phyloP scores from a whole-genome alignment of 2,329 filamentous ascomycete genomes.

The Didymella lethalis region DNA sequence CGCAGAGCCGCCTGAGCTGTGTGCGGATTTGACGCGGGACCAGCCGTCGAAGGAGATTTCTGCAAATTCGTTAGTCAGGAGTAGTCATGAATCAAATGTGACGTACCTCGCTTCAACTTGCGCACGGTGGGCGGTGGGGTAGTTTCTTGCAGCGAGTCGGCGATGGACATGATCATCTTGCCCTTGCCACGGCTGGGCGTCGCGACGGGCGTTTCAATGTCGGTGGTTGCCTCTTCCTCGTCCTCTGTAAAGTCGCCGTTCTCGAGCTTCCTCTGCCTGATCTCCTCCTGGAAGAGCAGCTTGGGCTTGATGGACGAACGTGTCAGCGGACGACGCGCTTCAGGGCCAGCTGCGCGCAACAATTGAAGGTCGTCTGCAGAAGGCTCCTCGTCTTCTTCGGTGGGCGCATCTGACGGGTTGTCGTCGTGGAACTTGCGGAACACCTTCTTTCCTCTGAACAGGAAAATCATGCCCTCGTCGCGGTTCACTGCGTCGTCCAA shows the following conservation, averaged over 20 bases:
- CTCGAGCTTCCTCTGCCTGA: conserved; percentile 54
- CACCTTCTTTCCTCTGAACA: conserved; percentile 81
- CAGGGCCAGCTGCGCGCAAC: conserved; percentile 47
- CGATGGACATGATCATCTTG: conserved; percentile 61
- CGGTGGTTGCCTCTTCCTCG: conserved; percentile 66
- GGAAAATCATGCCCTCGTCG: conserved; percentile 76
- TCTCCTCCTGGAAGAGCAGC: conserved; percentile 70
- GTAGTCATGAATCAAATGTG: no score
- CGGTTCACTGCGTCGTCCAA: conserved; percentile 70
- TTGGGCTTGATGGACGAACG: conserved; percentile 76
- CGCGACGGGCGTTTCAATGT: conserved; percentile 55
- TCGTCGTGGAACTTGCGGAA: conserved; percentile 71
- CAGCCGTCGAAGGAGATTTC: conserved; percentile 67
- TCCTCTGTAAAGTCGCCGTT: conserved; percentile 57
- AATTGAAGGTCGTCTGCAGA: conserved; percentile 52
- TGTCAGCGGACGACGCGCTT: conserved; percentile 62
- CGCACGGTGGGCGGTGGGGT: conserved; percentile 67
- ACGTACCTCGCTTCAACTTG: conserved; percentile 66
- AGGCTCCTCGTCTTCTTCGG: conserved; percentile 40
- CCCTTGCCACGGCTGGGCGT: conserved; percentile 42
- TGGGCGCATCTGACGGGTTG: conserved; percentile 45
- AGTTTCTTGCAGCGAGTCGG: conserved; percentile 56
- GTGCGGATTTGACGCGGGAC: conserved; percentile 67
- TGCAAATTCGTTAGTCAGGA: conserved; percentile 18
- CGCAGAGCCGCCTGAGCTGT: conserved; percentile 47